These are phyloP conservation scores for Aspergillus clavatus DNA, from an alignment of 2,329 filamentous ascomycete genomes.

Conservation along the genomic window DNA sequence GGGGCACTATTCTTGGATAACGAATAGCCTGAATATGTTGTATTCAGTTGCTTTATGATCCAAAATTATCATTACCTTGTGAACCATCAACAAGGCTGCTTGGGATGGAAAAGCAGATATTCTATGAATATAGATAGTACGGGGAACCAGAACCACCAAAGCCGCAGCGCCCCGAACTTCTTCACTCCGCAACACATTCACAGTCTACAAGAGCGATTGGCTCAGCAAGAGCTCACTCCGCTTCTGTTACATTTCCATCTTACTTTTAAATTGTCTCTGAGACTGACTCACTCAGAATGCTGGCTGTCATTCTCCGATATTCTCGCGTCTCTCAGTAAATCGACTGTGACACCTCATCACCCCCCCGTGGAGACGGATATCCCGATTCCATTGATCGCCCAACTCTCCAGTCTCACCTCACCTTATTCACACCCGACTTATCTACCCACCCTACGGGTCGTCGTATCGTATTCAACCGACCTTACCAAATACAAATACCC, in stretches of 20 bases:
- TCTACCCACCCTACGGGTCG: too few species aligned
- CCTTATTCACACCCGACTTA: too few species aligned
- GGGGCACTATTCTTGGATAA: too few species aligned
- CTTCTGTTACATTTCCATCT: too few species aligned
- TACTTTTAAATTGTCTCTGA: too few species aligned
- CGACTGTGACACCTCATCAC: background rate
- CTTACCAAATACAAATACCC: slow-evolving; percentile 3
- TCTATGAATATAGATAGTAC: background rate
- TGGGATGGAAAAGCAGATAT: too few species aligned
- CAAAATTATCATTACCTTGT: too few species aligned
- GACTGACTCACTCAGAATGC: too few species aligned
- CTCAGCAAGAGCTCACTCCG: too few species aligned
- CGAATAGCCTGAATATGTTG: too few species aligned
- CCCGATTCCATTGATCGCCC: background rate
- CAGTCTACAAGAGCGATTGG: background rate
- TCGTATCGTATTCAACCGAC: background rate
- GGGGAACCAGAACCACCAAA: background rate
- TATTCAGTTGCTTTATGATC: too few species aligned
- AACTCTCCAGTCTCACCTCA: background rate
- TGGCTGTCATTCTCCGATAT: background rate
- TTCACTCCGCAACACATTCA: background rate
- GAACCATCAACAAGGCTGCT: too few species aligned
- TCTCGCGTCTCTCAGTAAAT: background rate
- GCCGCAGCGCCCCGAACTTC: background rate
- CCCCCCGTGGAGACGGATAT: background rate